phyloP scores from a whole-genome alignment of 345 rosid species.

The Moringa oleifera region DNA sequence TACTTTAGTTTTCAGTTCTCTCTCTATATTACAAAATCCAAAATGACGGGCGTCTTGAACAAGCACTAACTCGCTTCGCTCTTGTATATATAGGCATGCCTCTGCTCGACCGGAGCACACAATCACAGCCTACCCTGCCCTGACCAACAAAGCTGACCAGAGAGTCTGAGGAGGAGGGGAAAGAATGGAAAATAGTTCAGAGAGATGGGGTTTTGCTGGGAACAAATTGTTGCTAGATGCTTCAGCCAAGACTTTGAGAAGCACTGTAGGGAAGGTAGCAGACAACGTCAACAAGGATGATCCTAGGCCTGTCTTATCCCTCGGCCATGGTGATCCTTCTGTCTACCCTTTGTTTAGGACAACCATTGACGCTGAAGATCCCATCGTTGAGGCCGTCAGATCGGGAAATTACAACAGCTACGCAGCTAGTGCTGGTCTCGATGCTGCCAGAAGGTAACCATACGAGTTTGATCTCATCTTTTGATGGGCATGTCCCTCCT shows the following conservation, averaged over 20 bases:
- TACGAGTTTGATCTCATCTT: no score
- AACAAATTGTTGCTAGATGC: slow-evolving; percentile 10
- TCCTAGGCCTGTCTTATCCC: slow-evolving; percentile 24
- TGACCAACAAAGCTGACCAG: no score
- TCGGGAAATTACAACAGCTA: slow-evolving; percentile 45
- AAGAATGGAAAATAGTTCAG: slow-evolving; percentile 14
- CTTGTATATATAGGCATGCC: no score
- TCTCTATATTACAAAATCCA: no score
- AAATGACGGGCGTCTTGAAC: no score
- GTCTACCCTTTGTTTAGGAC: slow-evolving; percentile 35
- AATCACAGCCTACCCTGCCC: no score
- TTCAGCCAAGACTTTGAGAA: slow-evolving; percentile 14
- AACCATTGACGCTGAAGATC: slow-evolving; percentile 33
- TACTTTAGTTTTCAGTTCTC: no score
- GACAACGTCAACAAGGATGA: slow-evolving; percentile 27
- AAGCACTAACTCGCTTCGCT: no score
- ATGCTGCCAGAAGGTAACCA: background rate
- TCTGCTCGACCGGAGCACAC: no score
- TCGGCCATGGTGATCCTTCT: slow-evolving; percentile 57
- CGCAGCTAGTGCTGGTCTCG: slow-evolving; percentile 25
- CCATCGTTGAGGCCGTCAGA: slow-evolving; percentile 34
- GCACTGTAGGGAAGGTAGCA: slow-evolving; percentile 10
- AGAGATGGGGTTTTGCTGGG: slow-evolving; percentile 18
- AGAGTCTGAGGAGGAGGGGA: no score
- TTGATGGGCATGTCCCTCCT: no score